phyloP scores from a whole-genome alignment of 768 basidiomycete genomes.

The Tephrocybe rancida region DNA sequence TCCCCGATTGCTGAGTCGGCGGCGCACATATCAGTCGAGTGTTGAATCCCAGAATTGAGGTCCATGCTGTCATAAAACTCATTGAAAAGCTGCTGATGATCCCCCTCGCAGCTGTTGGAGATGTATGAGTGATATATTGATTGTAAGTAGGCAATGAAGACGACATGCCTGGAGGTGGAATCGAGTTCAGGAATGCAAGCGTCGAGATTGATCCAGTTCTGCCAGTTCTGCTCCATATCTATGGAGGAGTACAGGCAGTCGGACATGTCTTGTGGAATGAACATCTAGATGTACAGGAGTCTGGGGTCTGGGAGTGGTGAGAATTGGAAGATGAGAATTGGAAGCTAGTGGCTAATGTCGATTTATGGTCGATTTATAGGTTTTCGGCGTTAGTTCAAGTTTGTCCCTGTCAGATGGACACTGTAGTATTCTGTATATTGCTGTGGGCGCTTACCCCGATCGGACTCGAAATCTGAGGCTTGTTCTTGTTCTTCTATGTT shows the following conservation, averaged over 20 bases:
- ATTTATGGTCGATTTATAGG: conserved; percentile 1
- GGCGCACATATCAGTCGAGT: neutral
- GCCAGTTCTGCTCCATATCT: conserved; percentile 6
- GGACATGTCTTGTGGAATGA: neutral
- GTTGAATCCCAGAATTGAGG: neutral
- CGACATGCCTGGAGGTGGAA: conserved; percentile 1
- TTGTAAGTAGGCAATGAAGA: neutral
- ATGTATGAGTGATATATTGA: neutral
- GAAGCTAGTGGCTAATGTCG: too few species aligned
- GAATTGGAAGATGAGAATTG: neutral
- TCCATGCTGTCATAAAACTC: neutral
- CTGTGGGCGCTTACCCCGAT: conserved; percentile 8
- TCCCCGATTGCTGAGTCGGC: neutral
- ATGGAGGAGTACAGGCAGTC: neutral
- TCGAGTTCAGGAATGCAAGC: conserved; percentile 5
- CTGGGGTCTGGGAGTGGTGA: neutral
- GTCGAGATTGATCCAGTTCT: conserved; percentile 12
- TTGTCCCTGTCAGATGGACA: neutral
- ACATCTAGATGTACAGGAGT: neutral
- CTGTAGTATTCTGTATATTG: neutral
- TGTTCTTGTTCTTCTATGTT: too few species aligned
- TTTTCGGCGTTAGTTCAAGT: neutral
- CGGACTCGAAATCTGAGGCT: neutral
- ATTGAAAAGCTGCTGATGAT: neutral
- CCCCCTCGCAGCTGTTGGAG: neutral